These are phyloP conservation scores for Talaromyces sp. DNA, from an alignment of 2,329 filamentous ascomycete genomes.

Conservation along the genomic window DNA sequence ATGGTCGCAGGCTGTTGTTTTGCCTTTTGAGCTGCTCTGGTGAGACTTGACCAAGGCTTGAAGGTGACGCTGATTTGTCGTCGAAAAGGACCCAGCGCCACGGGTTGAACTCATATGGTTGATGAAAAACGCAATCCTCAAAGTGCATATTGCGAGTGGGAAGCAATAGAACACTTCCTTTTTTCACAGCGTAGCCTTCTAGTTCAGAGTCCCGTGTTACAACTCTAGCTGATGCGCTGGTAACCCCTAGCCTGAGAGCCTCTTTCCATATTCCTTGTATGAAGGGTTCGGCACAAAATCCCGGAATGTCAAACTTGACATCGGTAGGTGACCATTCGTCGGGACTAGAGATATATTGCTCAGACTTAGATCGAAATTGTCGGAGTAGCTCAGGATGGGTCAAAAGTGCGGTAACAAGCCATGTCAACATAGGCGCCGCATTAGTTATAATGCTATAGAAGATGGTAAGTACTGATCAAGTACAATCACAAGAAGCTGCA, in stretches of 20 bases:
- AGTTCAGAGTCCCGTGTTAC: conserved; percentile 13
- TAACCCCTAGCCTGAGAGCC: conserved; percentile 13
- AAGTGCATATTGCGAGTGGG: conserved; percentile 15
- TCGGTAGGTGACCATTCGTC: background rate
- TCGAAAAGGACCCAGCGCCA: conserved; percentile 12
- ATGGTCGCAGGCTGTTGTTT: conserved; percentile 12
- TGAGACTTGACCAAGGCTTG: background rate
- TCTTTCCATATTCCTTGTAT: conserved; percentile 20
- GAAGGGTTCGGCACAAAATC: conserved; percentile 7
- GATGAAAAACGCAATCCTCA: conserved; percentile 7
- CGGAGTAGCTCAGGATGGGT: conserved; percentile 9
- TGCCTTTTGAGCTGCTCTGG: conserved; percentile 7
- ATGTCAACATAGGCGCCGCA: conserved; percentile 17
- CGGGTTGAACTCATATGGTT: conserved; percentile 13
- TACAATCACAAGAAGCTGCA: background rate
- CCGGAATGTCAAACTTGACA: conserved; percentile 9
- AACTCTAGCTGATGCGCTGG: conserved; percentile 16
- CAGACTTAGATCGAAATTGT: conserved; percentile 7
- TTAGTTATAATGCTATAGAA: conserved; percentile 15
- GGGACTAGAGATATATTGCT: conserved; percentile 5
- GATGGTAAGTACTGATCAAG: background rate
- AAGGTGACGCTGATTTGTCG: background rate
- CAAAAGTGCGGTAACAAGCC: conserved; percentile 12
- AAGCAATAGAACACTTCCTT: conserved; percentile 16
- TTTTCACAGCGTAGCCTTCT: conserved; percentile 14